Evolutionary conservation across 2,329 filamentous ascomycete species (phyloP).

Genomic region (Monosporascus sp.): DNA sequence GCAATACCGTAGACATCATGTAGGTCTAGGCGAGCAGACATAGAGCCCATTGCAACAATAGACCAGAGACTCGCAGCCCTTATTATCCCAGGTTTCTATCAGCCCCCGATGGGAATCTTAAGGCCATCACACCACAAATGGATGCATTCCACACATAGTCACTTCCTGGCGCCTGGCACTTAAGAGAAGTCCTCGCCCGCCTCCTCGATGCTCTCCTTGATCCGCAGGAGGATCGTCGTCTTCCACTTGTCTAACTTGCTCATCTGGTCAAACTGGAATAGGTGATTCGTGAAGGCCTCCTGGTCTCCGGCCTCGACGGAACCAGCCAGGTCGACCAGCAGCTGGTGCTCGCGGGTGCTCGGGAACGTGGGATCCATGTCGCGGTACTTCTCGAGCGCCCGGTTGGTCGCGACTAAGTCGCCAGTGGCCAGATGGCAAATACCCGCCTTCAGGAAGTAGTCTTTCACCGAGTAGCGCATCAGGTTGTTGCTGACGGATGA

Average conservation of each 20-base stretch:
- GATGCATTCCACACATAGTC: neutral
- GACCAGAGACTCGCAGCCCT: too few species aligned
- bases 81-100: too few species aligned
- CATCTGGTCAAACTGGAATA: slow-evolving; percentile 86
- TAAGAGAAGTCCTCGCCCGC: slow-evolving; percentile 28
- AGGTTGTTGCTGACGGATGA: slow-evolving; percentile 81
- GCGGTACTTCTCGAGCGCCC: slow-evolving; percentile 75
- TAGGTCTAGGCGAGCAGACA: neutral
- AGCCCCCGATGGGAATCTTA: too few species aligned
- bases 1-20: neutral
- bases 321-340: slow-evolving; percentile 71
- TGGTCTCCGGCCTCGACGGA: slow-evolving; percentile 73
- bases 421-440: slow-evolving; percentile 75
- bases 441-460: slow-evolving; percentile 90
- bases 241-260: slow-evolving; percentile 97
- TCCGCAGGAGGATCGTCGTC: slow-evolving; percentile 73
- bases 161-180: neutral
- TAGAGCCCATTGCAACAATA: neutral
- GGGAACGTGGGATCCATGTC: slow-evolving; percentile 75
- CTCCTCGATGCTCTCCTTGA: slow-evolving; percentile 77
- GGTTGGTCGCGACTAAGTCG: slow-evolving; percentile 72
- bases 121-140: neutral
- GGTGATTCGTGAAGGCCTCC: slow-evolving; percentile 77
- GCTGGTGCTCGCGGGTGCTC: slow-evolving; percentile 72
- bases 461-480: slow-evolving; percentile 91